Conservation (phyloP, 805 yeast genomes). For the Metschnikowia continentalis region DNA sequence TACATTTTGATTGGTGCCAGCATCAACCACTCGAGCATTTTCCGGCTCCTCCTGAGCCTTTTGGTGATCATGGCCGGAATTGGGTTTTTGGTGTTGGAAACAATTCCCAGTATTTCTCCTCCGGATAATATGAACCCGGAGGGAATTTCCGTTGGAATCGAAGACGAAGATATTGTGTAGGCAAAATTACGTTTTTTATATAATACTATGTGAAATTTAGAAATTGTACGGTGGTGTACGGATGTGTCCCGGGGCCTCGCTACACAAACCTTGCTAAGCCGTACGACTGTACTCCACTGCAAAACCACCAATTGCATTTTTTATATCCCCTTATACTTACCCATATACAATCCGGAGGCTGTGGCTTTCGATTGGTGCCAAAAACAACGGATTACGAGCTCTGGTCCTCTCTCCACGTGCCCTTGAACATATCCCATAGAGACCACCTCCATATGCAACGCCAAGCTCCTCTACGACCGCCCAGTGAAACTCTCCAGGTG, state of each 20-base stretch:
- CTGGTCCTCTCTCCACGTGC: background rate
- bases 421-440: background rate
- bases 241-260: background rate
- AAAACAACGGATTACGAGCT: background rate
- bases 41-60: constrained; percentile 56
- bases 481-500: background rate
- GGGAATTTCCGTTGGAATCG: constrained; percentile 34
- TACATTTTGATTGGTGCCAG: constrained; percentile 36
- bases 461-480: background rate
- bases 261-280: background rate
- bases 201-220: too few species aligned
- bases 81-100: constrained; percentile 58
- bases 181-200: background rate
- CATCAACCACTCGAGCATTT: constrained; percentile 46
- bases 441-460: background rate
- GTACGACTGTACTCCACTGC: background rate
- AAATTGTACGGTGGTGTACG: background rate
- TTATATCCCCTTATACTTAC: too few species aligned
- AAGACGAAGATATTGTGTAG: constrained; percentile 36
- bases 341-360: background rate
- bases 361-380: background rate
- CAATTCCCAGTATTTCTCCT: constrained; percentile 68
- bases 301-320: too few species aligned
- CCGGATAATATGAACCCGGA: constrained; percentile 73
- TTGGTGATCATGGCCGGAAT: constrained; percentile 59